phyloP scores from a whole-genome alignment of 2,329 filamentous ascomycete species.

The Claviceps spartinae region DNA sequence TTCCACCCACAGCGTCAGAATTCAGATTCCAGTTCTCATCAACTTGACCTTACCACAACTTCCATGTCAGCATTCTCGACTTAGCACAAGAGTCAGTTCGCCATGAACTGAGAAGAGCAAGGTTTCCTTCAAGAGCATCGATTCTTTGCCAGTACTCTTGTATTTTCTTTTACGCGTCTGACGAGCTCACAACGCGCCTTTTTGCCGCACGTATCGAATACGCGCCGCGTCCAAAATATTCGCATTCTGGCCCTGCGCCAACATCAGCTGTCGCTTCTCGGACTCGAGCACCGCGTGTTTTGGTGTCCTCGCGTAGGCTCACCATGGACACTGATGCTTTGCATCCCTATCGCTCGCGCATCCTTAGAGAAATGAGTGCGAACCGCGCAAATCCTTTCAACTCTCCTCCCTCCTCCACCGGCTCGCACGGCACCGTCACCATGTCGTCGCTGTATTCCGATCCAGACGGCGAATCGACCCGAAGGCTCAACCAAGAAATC shows the following conservation, averaged over 20 bases:
- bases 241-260: conserved; percentile 4
- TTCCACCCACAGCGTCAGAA: too few relatives aligned
- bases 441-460: conserved; percentile 38
- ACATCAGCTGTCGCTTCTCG: conserved; percentile 9
- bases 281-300: conserved; percentile 11
- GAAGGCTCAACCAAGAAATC: conserved; percentile 35
- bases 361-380: conserved; percentile 37
- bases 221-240: background rate
- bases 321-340: conserved; percentile 29
- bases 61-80: background rate
- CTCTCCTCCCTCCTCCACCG: conserved; percentile 44
- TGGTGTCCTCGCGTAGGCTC: conserved; percentile 10
- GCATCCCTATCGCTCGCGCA: conserved; percentile 32
- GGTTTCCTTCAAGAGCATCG: background rate
- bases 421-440: conserved; percentile 43
- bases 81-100: background rate
- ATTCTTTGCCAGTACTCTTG: conserved; percentile 6
- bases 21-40: too few relatives aligned
- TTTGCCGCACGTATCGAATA: background rate
- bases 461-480: conserved; percentile 40
- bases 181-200: background rate
- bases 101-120: background rate
- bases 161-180: background rate
- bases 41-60: background rate
- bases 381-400: conserved; percentile 43